phyloP scores from a whole-genome alignment of 129 eudicot genomes.

The Tanacetum coccineum region DNA sequence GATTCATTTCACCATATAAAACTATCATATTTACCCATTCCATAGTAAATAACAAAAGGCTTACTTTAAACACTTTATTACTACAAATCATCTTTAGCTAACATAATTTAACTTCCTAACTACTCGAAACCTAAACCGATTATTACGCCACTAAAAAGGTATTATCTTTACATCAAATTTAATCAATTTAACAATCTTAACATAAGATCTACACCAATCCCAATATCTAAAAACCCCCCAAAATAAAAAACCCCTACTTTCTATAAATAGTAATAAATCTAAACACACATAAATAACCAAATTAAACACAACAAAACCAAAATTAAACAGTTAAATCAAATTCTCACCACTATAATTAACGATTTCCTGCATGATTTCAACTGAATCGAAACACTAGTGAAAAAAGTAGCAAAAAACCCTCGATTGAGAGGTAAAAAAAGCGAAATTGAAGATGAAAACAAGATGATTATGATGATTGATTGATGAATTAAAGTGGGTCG shows the following conservation, averaged over 20 bases:
- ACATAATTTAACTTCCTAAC: too few relatives aligned
- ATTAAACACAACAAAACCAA: too few relatives aligned
- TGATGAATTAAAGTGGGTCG: background rate
- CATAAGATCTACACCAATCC: background rate
- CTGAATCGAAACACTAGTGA: slow-evolving; percentile 28
- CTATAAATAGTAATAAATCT: slow-evolving; percentile 11
- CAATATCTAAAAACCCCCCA: background rate
- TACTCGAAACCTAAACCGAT: too few relatives aligned
- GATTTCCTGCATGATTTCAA: slow-evolving; percentile 64
- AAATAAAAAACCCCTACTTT: background rate
- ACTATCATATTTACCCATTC: too few relatives aligned
- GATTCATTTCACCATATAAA: too few relatives aligned
- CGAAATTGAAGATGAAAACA: slow-evolving; percentile 25
- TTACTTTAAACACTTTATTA: too few relatives aligned
- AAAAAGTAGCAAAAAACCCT: slow-evolving; percentile 52
- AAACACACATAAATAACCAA: slow-evolving; percentile 1
- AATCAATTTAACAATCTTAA: background rate
- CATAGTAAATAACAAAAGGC: too few relatives aligned
- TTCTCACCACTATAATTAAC: slow-evolving; percentile 65
- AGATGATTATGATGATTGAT: slow-evolving; percentile 19
- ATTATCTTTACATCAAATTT: too few relatives aligned
- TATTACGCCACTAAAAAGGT: too few relatives aligned
- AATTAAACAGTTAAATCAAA: slow-evolving; percentile 1
- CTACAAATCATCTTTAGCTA: too few relatives aligned
- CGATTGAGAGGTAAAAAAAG: slow-evolving; percentile 58